Percentiles rank a stretch among this genome's conserved stretches.
These are phyloP conservation scores for Penicillium soppii DNA, from an alignment of 495 filamentous ascomycete genomes.

Conservation along the genomic window DNA sequence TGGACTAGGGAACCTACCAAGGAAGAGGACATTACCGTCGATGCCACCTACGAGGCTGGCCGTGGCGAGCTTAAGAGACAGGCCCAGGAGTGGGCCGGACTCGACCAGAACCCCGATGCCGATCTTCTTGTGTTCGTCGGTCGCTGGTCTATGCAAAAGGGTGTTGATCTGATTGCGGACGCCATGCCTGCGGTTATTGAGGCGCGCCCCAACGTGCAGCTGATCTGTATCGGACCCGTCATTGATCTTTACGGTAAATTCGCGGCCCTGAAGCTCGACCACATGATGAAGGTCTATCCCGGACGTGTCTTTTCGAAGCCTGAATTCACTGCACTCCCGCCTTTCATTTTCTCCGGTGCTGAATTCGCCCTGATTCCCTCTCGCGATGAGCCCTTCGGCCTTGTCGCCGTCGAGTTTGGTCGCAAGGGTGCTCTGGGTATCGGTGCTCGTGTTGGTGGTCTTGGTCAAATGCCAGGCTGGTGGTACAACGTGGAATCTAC, in stretches of 20 bases:
- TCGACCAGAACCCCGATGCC: constrained; percentile 65
- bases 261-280: constrained; percentile 70
- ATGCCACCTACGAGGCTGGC: constrained; percentile 56
- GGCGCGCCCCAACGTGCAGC: constrained; percentile 62
- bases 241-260: constrained; percentile 81
- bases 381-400: constrained; percentile 75
- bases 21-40: constrained; percentile 53
- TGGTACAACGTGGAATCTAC: constrained; percentile 70
- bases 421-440: constrained; percentile 76
- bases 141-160: constrained; percentile 78
- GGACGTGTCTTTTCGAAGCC: constrained; percentile 75
- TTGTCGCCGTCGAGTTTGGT: constrained; percentile 79
- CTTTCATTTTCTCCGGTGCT: constrained; percentile 75
- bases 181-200: constrained; percentile 71
- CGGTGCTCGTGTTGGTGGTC: constrained; percentile 61
- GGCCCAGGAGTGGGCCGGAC: constrained; percentile 75
- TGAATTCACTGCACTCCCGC: constrained; percentile 72
- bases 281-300: constrained; percentile 71
- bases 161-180: constrained; percentile 78
- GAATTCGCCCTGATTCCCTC: constrained; percentile 79
- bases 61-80: constrained; percentile 62
- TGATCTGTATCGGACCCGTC: constrained; percentile 70
- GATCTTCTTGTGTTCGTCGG: constrained; percentile 79
- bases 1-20: constrained; percentile 58
- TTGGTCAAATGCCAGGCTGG: constrained; percentile 79